Percentiles rank a stretch among this genome's conserved stretches.
These are phyloP conservation scores for Rhizopus arrhizus DNA, from an alignment of 371 early-diverging fungal species.

Conservation along the genomic window DNA sequence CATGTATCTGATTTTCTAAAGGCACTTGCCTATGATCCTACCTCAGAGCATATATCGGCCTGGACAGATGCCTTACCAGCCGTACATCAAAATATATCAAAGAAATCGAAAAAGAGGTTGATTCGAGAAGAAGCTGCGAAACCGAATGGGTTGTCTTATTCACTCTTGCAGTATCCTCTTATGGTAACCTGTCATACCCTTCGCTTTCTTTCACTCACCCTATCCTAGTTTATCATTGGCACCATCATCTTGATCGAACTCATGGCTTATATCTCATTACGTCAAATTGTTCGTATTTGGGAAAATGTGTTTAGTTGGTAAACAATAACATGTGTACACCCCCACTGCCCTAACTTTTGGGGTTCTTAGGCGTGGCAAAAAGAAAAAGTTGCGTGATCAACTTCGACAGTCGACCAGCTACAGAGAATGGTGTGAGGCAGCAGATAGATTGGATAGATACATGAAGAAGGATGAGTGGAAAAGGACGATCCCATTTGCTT, in stretches of 20 bases:
- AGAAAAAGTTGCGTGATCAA: slow-evolving; percentile 50
- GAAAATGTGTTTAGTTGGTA: slow-evolving; percentile 73
- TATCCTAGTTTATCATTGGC: slow-evolving; percentile 58
- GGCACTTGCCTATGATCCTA: slow-evolving; percentile 48
- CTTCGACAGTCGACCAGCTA: slow-evolving; percentile 59
- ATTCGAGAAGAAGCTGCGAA: slow-evolving; percentile 35
- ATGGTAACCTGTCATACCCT: slow-evolving; percentile 48
- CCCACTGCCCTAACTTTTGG: not conserved
- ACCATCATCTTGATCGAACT: slow-evolving; percentile 69
- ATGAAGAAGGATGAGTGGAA: slow-evolving; percentile 79
- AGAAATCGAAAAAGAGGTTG: slow-evolving; percentile 32
- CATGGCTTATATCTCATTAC: slow-evolving; percentile 65
- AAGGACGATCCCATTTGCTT: slow-evolving; percentile 57
- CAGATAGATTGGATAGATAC: slow-evolving; percentile 69
- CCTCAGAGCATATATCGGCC: slow-evolving; percentile 55
- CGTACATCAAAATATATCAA: slow-evolving; percentile 4
- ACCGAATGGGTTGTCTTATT: slow-evolving; percentile 54
- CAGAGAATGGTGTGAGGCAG: slow-evolving; percentile 74
- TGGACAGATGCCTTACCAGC: slow-evolving; percentile 48
- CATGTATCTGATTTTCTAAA: slow-evolving; percentile 55
- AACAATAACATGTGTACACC: slow-evolving; percentile 10
- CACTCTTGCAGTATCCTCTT: slow-evolving; percentile 62
- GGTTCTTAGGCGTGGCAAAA: slow-evolving; percentile 57
- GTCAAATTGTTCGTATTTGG: slow-evolving; percentile 75
- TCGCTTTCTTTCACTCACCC: not conserved